Evolutionary conservation across 768 basidiomycete genomes (phyloP).

Genomic region (Crucibulum laeve): DNA sequence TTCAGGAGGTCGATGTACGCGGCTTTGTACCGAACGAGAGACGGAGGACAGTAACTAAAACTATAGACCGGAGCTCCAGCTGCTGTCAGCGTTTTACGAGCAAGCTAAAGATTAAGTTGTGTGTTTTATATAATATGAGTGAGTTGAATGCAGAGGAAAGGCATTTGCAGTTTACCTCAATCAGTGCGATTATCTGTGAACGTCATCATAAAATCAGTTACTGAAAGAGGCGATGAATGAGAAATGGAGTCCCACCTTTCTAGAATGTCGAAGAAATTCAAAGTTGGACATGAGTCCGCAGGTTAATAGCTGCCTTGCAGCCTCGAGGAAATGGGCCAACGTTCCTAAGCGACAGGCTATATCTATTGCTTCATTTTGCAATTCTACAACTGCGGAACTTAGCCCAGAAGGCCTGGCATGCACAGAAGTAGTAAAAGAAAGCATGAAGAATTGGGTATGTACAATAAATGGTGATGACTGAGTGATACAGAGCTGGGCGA

Average conservation of each 20-base stretch:
- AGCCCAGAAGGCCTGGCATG: not conserved
- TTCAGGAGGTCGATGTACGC: slow-evolving; percentile 46
- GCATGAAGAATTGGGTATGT: not conserved
- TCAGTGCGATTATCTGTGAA: slow-evolving; percentile 40
- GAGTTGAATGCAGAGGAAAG: slow-evolving; percentile 7
- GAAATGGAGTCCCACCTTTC: slow-evolving; percentile 22
- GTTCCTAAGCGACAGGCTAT: slow-evolving; percentile 23
- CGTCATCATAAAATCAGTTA: slow-evolving; percentile 7
- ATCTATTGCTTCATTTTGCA: slow-evolving; percentile 19
- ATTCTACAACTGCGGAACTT: slow-evolving; percentile 12
- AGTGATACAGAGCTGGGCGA: too few relatives aligned
- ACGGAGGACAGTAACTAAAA: slow-evolving; percentile 40
- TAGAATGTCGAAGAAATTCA: slow-evolving; percentile 23
- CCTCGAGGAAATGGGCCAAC: slow-evolving; percentile 25
- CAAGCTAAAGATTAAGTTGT: slow-evolving; percentile 27
- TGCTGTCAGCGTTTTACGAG: slow-evolving; percentile 39
- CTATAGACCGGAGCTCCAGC: slow-evolving; percentile 38
- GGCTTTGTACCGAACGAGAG: slow-evolving; percentile 35
- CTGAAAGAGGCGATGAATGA: slow-evolving; percentile 1
- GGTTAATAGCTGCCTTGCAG: slow-evolving; percentile 21
- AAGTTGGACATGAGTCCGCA: slow-evolving; percentile 13
- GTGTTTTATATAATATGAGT: slow-evolving; percentile 3
- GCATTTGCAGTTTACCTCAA: slow-evolving; percentile 38
- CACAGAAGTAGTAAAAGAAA: not conserved
- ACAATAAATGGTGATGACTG: not conserved